Evolutionary conservation across 192 early-diverging fungal genomes (phyloP).

Genomic region (Podila horticola): DNA sequence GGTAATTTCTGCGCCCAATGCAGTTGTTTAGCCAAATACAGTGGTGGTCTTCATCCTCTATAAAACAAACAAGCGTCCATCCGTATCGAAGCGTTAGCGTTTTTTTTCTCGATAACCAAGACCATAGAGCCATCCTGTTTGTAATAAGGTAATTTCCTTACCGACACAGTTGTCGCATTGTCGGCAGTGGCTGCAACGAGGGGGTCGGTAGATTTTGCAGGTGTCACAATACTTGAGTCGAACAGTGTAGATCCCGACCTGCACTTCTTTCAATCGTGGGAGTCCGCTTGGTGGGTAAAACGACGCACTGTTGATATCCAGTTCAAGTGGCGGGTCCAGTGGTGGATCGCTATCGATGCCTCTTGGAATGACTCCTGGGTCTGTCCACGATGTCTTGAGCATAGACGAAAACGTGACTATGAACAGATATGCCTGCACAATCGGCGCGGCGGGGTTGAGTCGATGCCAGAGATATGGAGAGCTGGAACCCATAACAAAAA

Average conservation of each 20-base stretch:
- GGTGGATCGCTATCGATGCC: slow-evolving; percentile 69
- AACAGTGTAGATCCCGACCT: slow-evolving; percentile 68
- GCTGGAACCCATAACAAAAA: slow-evolving; percentile 41
- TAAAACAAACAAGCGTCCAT: too few relatives aligned
- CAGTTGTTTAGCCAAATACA: slow-evolving; percentile 97
- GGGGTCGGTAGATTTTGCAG: slow-evolving; percentile 89
- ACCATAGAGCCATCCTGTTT: background rate
- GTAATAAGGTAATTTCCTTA: slow-evolving; percentile 20
- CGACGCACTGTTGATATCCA: slow-evolving; percentile 41
- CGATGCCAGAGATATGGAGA: slow-evolving; percentile 74
- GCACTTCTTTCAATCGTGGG: slow-evolving; percentile 64
- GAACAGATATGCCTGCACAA: slow-evolving; percentile 75
- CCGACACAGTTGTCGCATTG: slow-evolving; percentile 93
- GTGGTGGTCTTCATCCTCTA: slow-evolving; percentile 87
- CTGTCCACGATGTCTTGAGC: slow-evolving; percentile 80
- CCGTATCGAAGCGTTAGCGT: background rate
- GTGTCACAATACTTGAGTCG: slow-evolving; percentile 92
- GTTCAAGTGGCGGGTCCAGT: slow-evolving; percentile 62
- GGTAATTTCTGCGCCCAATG: slow-evolving; percentile 86
- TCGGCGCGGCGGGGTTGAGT: slow-evolving; percentile 67
- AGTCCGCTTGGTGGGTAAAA: slow-evolving; percentile 50
- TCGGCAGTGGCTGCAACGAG: slow-evolving; percentile 87
- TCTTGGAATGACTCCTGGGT: slow-evolving; percentile 79
- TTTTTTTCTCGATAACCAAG: too few relatives aligned
- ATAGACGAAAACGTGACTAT: slow-evolving; percentile 71